Percentiles rank a stretch among this genome's conserved stretches.
Conservation (phyloP, 192 early-diverging fungal genomes). For the Backusella mclennaniae region DNA sequence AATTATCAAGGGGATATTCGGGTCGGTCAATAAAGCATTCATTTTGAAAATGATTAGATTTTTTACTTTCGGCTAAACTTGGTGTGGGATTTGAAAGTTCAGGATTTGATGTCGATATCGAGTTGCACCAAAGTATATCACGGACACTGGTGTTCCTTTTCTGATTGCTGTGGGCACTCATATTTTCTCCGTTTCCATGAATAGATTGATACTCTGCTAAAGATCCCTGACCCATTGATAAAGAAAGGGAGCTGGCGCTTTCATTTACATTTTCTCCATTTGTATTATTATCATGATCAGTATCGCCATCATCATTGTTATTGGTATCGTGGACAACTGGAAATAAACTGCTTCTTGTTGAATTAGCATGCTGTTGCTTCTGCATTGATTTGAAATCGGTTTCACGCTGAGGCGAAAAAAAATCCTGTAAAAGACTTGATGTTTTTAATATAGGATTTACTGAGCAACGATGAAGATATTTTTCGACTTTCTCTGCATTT, state of each 20-base stretch:
- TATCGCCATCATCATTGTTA: neutral
- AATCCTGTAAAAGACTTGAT: conserved; percentile 42
- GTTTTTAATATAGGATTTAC: conserved; percentile 32
- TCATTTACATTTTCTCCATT: neutral
- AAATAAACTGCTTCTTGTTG: neutral
- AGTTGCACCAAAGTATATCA: neutral
- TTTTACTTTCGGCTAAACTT: neutral
- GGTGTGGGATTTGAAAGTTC: neutral
- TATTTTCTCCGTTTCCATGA: neutral
- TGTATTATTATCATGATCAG: neutral
- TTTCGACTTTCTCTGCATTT: conserved; percentile 47
- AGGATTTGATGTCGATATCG: neutral
- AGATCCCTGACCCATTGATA: neutral
- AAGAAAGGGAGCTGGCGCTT: neutral
- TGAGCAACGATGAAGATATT: conserved; percentile 40
- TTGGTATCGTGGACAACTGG: neutral
- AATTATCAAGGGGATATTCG: conserved; percentile 41
- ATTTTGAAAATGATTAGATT: neutral
- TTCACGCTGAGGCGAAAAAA: conserved; percentile 43
- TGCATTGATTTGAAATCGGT: conserved; percentile 27
- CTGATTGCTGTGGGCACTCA: too few relatives aligned
- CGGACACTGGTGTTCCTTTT: neutral
- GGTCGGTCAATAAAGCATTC: conserved; percentile 7
- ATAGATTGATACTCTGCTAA: neutral
- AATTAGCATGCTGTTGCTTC: neutral